Base-by-base conservation (phyloP, 169 alveolate genomes). In the Plasmodium chabaudi region DNA sequence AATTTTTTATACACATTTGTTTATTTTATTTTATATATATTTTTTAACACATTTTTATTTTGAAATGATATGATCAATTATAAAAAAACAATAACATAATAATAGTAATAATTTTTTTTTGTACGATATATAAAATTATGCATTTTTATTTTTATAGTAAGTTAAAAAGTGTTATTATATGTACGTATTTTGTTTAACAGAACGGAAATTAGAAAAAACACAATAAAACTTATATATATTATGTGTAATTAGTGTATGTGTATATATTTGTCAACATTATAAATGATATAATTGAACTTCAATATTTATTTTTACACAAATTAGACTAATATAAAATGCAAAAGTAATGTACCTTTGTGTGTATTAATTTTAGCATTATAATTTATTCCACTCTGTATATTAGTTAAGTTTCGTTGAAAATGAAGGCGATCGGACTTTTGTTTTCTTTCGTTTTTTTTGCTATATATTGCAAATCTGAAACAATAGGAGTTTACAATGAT, bases 391-490 rank as follows among this genome's bases (percentile, higher is more conserved):
- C 2, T 23, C 61, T 71, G 47, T 21, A 23, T 71, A 71, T 71
- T 71, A 25, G 23, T 25, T 23, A 71, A 53, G 23, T 56, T 15
- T 63, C 63, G 63, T 77, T 75, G 47, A 77, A 47, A 77, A 77
- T 77, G 88, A 77, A 77, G 67, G 59, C n/a, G 17, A 4, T 63
- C 9, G 21, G 63, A 34, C 53, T 77, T 77, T 61, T 64, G 69
- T 64, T 46, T 23, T 77, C 75, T 63, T 57, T 77, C 39, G 27
- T 77, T 64, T 77, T 77, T 77, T 63, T 77, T 56, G 19, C 23
- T 63, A 64, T 57, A 34, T 63, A 77, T 23, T 63, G 73, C 34
- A 47, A 44, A 19, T 27, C 77, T 63, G 75, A 47, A 77, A 46
- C 74, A 25, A 10, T 25, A 1, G 70, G 61, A 47, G 19, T 34